phyloP scores from a whole-genome alignment of 129 eudicot species.

The Rutidosis leptorrhynchoides region DNA sequence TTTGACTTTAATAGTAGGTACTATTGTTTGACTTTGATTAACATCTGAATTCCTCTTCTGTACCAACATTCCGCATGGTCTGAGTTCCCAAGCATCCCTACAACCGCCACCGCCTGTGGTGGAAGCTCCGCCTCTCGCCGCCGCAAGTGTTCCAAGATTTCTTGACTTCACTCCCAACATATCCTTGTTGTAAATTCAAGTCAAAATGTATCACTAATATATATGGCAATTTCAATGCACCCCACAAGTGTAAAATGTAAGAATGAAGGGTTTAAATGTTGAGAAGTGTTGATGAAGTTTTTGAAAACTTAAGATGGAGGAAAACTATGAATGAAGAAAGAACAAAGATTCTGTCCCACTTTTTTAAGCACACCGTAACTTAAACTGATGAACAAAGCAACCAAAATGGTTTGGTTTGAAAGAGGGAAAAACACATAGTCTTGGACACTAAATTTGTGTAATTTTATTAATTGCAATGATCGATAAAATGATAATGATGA shows the following conservation, averaged over 20 bases:
- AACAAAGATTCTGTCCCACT: conserved; percentile 62
- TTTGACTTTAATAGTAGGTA: conserved; percentile 62
- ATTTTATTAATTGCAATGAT: conserved; percentile 9
- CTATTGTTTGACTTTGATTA: conserved; percentile 34
- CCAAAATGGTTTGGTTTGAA: conserved; percentile 36
- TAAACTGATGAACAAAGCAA: conserved; percentile 35
- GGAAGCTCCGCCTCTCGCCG: conserved; percentile 29
- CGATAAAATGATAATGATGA: too few relatives aligned
- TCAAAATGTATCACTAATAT: conserved; percentile 25
- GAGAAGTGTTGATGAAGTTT: conserved; percentile 37
- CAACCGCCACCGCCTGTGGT: conserved; percentile 29
- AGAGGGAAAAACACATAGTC: background rate
- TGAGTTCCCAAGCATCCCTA: conserved; percentile 56
- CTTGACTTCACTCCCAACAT: conserved; percentile 54
- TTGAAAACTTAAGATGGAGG: conserved; percentile 64
- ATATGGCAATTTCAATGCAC: conserved; percentile 20
- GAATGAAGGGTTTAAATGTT: conserved; percentile 21
- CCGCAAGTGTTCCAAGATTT: conserved; percentile 33
- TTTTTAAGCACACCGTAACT: conserved; percentile 32
- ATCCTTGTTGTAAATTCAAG: conserved; percentile 16
- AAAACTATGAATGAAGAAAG: conserved; percentile 62
- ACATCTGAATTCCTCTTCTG: conserved; percentile 82
- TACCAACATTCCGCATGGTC: conserved; percentile 95
- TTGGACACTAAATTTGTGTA: conserved; percentile 20
- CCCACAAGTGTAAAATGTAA: conserved; percentile 27